A percentile compares a stretch with the other conserved stretches of the same genome.
Conservation (phyloP, 805 yeast genomes). For the Millerago galiae region DNA sequence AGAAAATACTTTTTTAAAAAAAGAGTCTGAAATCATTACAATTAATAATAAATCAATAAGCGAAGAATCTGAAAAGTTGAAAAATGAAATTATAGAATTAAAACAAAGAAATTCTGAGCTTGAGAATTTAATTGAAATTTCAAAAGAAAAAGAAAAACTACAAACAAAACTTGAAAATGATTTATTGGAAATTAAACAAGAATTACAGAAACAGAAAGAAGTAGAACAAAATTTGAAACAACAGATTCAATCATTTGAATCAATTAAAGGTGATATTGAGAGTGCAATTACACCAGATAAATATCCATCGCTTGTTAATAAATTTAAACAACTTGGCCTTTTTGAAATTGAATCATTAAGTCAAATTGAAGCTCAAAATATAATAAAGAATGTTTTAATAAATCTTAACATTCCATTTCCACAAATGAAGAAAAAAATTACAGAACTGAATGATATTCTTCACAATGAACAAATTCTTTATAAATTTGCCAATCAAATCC, state of each 20-base stretch:
- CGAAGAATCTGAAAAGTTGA: not conserved
- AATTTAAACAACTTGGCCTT: conserved; percentile 20
- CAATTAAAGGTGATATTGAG: conserved; percentile 19
- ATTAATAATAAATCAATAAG: not conserved
- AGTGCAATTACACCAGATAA: conserved; percentile 20
- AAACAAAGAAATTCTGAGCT: not conserved
- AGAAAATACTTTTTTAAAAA: not conserved
- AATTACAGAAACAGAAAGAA: not conserved
- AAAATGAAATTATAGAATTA: not conserved
- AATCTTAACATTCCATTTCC: conserved; percentile 27
- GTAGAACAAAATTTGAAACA: conserved; percentile 2
- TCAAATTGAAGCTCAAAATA: conserved; percentile 27
- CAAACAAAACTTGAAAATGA: not conserved
- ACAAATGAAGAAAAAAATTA: conserved; percentile 22
- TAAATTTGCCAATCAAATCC: conserved; percentile 28
- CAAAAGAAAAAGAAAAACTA: not conserved
- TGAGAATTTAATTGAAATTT: not conserved
- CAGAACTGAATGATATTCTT: conserved; percentile 22
- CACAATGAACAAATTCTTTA: conserved; percentile 24
- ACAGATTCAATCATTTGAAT: conserved; percentile 1
- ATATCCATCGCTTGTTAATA: conserved; percentile 23
- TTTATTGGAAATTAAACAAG: conserved; percentile 1
- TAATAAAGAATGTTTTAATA: conserved; percentile 28
- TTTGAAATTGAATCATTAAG: conserved; percentile 25
- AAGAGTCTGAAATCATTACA: not conserved